phyloP scores from a whole-genome alignment of 2,329 filamentous ascomycete species.

The Aaosphaeria arxii region DNA sequence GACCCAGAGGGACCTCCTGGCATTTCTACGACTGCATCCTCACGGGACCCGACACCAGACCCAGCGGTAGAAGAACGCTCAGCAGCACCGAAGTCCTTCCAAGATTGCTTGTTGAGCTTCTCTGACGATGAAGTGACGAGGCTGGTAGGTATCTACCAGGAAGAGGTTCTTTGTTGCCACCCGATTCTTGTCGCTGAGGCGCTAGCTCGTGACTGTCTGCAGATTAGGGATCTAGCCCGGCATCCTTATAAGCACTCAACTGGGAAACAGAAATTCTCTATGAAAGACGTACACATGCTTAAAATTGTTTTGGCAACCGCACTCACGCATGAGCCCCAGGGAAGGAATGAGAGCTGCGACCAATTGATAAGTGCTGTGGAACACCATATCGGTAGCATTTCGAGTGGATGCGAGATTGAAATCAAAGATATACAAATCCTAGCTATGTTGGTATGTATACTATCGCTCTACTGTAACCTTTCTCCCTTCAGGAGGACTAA shows the following conservation, averaged over 20 bases:
- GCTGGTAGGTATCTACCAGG: constrained; percentile 14
- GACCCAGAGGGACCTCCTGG: constrained; percentile 1
- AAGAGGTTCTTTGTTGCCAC: constrained; percentile 14
- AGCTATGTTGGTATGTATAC: constrained; percentile 10
- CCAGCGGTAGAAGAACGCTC: background rate
- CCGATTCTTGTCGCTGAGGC: constrained; percentile 14
- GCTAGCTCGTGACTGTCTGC: background rate
- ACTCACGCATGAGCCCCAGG: constrained; percentile 11
- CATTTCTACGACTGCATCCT: constrained; percentile 3
- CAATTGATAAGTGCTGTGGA: constrained; percentile 11
- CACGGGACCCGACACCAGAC: background rate
- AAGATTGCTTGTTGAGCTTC: background rate
- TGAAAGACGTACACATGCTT: constrained; percentile 14
- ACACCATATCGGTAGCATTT: constrained; percentile 11
- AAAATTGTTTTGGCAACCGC: constrained; percentile 14
- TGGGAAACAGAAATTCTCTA: background rate
- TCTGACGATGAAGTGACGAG: constrained; percentile 6
- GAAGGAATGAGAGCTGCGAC: constrained; percentile 12
- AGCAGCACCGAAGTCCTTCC: background rate
- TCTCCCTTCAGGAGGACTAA: background rate
- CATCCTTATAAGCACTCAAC: background rate
- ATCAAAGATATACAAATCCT: constrained; percentile 19
- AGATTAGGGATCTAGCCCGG: background rate
- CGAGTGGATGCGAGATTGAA: constrained; percentile 9
- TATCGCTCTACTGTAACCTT: background rate